Percentiles rank a stretch among this genome's conserved stretches.
Evolutionary conservation across 306 rosid species (phyloP).

Genomic region (Senna siamea): DNA sequence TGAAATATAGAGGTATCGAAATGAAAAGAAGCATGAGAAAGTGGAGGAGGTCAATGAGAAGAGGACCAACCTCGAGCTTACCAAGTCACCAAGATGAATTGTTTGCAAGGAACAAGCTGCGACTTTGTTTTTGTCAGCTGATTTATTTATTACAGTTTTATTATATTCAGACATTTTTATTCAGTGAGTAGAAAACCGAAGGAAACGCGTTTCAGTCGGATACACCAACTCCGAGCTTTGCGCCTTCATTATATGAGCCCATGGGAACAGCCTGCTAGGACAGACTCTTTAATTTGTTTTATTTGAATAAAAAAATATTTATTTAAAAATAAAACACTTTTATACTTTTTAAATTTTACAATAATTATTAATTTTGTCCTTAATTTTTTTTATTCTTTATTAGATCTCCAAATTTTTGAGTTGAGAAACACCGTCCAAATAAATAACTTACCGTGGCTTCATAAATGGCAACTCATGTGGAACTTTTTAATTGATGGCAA

Average conservation of each 20-base stretch:
- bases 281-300: too few relatives aligned
- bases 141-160: background rate
- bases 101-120: background rate
- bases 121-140: conserved; percentile 2
- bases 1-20: background rate
- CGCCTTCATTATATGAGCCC: background rate
- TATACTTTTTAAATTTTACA: too few relatives aligned
- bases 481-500: too few relatives aligned
- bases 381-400: too few relatives aligned
- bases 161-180: background rate
- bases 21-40: conserved; percentile 16
- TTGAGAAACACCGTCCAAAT: too few relatives aligned
- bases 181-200: background rate
- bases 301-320: too few relatives aligned
- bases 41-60: conserved; percentile 13
- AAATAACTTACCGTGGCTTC: too few relatives aligned
- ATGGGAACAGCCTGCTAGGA: background rate
- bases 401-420: too few relatives aligned
- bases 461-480: too few relatives aligned
- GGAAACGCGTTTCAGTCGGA: conserved; percentile 47
- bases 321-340: too few relatives aligned
- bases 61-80: conserved; percentile 41
- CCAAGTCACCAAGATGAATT: conserved; percentile 38
- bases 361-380: too few relatives aligned
- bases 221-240: conserved; percentile 34